Evolutionary conservation across 345 rosid genomes (phyloP).

Genomic region (Heritiera fomes): DNA sequence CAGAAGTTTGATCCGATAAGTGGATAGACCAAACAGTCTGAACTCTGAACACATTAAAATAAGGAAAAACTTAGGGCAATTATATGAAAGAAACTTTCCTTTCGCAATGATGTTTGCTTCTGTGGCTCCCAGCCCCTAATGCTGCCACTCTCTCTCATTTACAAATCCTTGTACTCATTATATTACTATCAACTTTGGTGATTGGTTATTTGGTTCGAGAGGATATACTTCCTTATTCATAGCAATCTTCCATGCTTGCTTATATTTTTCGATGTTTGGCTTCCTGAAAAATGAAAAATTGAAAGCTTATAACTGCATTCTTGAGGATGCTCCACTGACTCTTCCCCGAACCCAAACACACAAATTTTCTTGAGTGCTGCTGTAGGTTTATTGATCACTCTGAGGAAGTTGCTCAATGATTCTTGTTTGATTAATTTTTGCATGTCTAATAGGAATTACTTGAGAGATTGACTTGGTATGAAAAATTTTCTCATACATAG

Average conservation of each 20-base stretch:
- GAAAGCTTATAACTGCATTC: neutral
- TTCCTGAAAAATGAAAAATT: neutral
- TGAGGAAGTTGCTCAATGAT: neutral
- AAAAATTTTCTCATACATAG: too few species aligned
- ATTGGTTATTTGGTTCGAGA: neutral
- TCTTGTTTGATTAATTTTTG: neutral
- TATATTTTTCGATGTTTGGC: too few species aligned
- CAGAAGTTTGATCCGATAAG: neutral
- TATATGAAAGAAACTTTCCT: neutral
- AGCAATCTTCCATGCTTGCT: neutral
- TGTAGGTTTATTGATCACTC: neutral
- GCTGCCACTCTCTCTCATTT: neutral
- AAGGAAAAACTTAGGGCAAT: neutral
- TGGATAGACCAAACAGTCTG: neutral
- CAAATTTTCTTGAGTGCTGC: neutral
- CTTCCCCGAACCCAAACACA: neutral
- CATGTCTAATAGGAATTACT: neutral
- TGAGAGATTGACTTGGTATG: neutral
- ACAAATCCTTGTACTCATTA: neutral
- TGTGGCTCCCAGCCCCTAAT: neutral
- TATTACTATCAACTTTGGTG: neutral
- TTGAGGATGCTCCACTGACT: neutral
- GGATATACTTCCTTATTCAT: neutral
- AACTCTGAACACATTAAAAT: neutral
- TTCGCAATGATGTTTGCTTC: neutral